Percentiles rank a stretch among this genome's conserved stretches.
These are phyloP conservation scores for Leccinum barrowsii DNA, from an alignment of 768 basidiomycete genomes.

Conservation along the genomic window DNA sequence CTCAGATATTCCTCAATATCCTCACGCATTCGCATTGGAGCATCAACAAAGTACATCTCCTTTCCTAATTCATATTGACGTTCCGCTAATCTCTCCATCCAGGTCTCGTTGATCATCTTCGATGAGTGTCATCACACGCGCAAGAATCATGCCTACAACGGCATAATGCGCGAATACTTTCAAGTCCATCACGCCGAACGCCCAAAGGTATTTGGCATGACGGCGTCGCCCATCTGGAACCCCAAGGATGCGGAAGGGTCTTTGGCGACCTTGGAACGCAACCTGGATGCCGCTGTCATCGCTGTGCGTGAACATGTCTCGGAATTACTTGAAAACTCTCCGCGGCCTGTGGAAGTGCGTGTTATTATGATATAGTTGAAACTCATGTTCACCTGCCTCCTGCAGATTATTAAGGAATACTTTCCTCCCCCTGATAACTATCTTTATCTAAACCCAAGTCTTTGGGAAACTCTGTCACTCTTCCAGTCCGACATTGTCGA, in stretches of 20 bases:
- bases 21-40: slow-evolving; percentile 81
- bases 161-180: slow-evolving; percentile 57
- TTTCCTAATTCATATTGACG: background rate
- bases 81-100: background rate
- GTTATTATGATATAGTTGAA: background rate
- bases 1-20: slow-evolving; percentile 79
- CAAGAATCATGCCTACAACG: slow-evolving; percentile 56
- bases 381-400: background rate
- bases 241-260: slow-evolving; percentile 63
- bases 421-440: slow-evolving; percentile 48
- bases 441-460: slow-evolving; percentile 52
- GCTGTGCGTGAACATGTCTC: slow-evolving; percentile 67
- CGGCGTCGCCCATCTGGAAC: slow-evolving; percentile 87
- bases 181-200: slow-evolving; percentile 39
- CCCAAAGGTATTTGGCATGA: slow-evolving; percentile 93
- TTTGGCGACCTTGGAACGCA: slow-evolving; percentile 60
- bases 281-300: slow-evolving; percentile 70
- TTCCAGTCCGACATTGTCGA: slow-evolving; percentile 35
- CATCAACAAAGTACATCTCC: slow-evolving; percentile 49
- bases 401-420: slow-evolving; percentile 57
- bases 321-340: slow-evolving; percentile 60
- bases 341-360: slow-evolving; percentile 63
- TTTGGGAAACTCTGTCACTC: slow-evolving; percentile 51
- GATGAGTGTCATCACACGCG: slow-evolving; percentile 57
- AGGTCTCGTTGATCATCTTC: slow-evolving; percentile 57